phyloP scores from a whole-genome alignment of 345 rosid species.

The Gossypium raimondii region DNA sequence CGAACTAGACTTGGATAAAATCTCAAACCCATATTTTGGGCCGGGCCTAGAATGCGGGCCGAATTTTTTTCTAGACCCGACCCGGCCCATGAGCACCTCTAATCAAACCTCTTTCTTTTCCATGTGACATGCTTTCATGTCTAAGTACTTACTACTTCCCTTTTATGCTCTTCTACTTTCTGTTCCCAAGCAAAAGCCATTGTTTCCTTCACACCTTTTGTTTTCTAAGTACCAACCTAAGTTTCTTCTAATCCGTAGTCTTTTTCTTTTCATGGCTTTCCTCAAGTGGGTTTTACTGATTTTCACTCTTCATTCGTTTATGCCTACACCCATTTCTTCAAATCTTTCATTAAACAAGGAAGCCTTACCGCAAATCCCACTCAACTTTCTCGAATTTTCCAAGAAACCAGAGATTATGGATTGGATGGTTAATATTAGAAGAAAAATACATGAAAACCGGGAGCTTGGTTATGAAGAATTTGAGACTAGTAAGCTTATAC shows the following conservation, averaged over 20 bases:
- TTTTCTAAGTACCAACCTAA: too few species aligned
- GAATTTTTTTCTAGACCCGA: too few species aligned
- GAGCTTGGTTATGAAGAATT: constrained; percentile 59
- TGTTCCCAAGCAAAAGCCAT: background rate
- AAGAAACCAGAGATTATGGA: constrained; percentile 33
- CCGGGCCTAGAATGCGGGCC: too few species aligned
- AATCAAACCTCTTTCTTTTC: too few species aligned
- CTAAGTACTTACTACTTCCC: too few species aligned
- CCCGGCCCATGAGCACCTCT: too few species aligned
- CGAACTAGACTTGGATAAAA: too few species aligned
- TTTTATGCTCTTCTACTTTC: background rate
- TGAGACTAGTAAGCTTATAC: constrained; percentile 58
- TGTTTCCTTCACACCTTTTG: background rate
- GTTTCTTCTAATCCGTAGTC: background rate
- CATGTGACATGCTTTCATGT: too few species aligned
- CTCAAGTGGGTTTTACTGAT: constrained; percentile 22
- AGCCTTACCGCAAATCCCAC: background rate
- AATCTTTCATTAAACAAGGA: background rate
- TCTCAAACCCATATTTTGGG: too few species aligned
- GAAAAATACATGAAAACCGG: constrained; percentile 56
- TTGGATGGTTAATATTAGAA: constrained; percentile 43
- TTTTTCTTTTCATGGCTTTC: constrained; percentile 22
- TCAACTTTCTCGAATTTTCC: background rate
- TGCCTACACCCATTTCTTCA: constrained; percentile 17
- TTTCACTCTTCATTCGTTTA: constrained; percentile 12